phyloP scores from a whole-genome alignment of 1,284 basidiomycete genomes.

The Paramarasmius palmivorus region DNA sequence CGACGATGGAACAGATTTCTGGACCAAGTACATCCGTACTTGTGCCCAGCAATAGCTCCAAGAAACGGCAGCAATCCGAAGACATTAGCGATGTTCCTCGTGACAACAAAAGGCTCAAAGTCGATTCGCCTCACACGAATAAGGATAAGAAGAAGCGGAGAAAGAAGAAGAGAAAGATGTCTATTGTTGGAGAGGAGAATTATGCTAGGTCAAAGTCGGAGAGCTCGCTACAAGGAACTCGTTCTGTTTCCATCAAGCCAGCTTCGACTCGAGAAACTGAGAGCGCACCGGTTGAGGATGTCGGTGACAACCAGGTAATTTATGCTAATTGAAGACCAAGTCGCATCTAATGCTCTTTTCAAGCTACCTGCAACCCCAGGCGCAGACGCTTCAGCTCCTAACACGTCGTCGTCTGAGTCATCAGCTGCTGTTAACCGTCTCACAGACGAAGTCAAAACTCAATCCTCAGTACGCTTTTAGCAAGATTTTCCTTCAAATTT shows the following conservation, averaged over 20 bases:
- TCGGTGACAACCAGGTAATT: slow-evolving; percentile 19
- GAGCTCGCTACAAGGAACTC: slow-evolving; percentile 18
- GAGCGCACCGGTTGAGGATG: slow-evolving; percentile 13
- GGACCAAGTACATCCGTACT: slow-evolving; percentile 20
- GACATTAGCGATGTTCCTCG: slow-evolving; percentile 24
- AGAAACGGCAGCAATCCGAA: slow-evolving; percentile 17
- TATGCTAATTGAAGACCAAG: background rate
- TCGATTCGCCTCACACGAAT: slow-evolving; percentile 20
- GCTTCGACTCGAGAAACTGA: slow-evolving; percentile 2
- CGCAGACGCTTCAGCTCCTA: slow-evolving; percentile 35
- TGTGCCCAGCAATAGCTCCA: background rate
- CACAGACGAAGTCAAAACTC: slow-evolving; percentile 24
- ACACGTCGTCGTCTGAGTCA: background rate
- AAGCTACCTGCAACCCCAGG: slow-evolving; percentile 16
- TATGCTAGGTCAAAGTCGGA: slow-evolving; percentile 14
- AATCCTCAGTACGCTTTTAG: slow-evolving; percentile 34
- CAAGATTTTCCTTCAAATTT: background rate
- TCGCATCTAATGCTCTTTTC: background rate
- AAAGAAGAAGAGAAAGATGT: slow-evolving; percentile 39
- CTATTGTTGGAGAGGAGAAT: slow-evolving; percentile 30
- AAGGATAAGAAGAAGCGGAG: slow-evolving; percentile 43
- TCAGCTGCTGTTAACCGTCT: slow-evolving; percentile 36
- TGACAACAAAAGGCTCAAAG: slow-evolving; percentile 22
- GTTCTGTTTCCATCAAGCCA: background rate
- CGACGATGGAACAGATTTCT: slow-evolving; percentile 35